phyloP scores from a whole-genome alignment of 441 rosid genomes.

The Capsella rubella region DNA sequence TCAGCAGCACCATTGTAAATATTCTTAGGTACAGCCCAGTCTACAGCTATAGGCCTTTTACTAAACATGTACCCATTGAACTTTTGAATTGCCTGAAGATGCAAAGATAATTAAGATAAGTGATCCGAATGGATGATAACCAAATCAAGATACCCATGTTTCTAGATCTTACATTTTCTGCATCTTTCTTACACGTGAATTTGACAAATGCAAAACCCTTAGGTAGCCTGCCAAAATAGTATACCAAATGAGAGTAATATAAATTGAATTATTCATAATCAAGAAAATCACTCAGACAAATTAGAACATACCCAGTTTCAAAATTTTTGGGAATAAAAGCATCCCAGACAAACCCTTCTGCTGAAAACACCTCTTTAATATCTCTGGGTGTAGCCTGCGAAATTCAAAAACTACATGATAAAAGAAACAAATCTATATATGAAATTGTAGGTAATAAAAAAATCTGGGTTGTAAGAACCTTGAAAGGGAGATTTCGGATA shows the following conservation, averaged over 20 bases:
- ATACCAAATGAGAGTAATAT: constrained; percentile 29
- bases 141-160: constrained; percentile 29
- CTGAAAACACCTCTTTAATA: constrained; percentile 67
- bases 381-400: constrained; percentile 78
- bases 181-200: constrained; percentile 89
- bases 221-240: constrained; percentile 45
- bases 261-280: constrained; percentile 19
- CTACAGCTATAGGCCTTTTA: constrained; percentile 91
- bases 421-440: constrained; percentile 26
- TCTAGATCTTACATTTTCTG: constrained; percentile 68
- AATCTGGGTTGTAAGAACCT: constrained; percentile 52
- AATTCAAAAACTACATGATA: constrained; percentile 41
- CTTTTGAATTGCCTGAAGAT: constrained; percentile 81
- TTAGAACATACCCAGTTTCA: constrained; percentile 71
- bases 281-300: constrained; percentile 23
- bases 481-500: constrained; percentile 88
- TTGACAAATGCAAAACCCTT: constrained; percentile 88
- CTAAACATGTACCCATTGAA: constrained; percentile 79
- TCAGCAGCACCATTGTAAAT: constrained; percentile 57
- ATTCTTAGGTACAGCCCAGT: constrained; percentile 97
- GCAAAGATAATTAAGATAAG: constrained; percentile 19
- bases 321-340: constrained; percentile 76
- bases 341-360: constrained; percentile 96
- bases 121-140: constrained; percentile 23
- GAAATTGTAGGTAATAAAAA: constrained; percentile 15